Conservation (phyloP, 306 rosid species). For the Inga oerstediana region DNA sequence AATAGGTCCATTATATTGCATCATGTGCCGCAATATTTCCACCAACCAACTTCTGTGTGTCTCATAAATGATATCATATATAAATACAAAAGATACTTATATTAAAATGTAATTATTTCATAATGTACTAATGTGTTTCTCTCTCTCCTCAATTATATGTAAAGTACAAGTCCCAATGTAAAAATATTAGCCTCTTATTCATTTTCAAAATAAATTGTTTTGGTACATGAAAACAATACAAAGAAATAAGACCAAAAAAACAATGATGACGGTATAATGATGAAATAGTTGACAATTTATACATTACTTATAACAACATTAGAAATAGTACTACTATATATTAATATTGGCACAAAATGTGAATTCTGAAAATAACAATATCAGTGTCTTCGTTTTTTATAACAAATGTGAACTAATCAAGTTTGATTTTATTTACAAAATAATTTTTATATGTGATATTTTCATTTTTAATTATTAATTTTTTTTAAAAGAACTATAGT, state of each 20-base stretch:
- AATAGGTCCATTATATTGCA: neutral
- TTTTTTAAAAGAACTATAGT: neutral
- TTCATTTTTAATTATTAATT: neutral
- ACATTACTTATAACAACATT: neutral
- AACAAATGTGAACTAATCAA: neutral
- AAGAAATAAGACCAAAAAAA: neutral
- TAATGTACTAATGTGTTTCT: neutral
- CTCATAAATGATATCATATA: neutral
- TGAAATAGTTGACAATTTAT: neutral
- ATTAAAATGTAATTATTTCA: neutral
- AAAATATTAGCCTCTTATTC: neutral
- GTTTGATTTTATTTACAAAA: neutral
- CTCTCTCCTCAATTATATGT: neutral
- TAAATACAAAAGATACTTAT: neutral
- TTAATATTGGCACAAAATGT: neutral
- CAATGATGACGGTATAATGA: neutral
- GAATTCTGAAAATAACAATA: neutral
- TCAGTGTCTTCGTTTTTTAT: neutral
- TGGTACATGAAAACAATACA: neutral
- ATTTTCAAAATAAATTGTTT: neutral
- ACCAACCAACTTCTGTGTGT: neutral
- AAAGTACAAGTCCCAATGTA: neutral
- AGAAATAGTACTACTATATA: neutral
- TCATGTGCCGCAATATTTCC: neutral
- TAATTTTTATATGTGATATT: neutral